Evolutionary conservation across 1,284 basidiomycete species (phyloP).

Genomic region (Moesziomyces sp.): DNA sequence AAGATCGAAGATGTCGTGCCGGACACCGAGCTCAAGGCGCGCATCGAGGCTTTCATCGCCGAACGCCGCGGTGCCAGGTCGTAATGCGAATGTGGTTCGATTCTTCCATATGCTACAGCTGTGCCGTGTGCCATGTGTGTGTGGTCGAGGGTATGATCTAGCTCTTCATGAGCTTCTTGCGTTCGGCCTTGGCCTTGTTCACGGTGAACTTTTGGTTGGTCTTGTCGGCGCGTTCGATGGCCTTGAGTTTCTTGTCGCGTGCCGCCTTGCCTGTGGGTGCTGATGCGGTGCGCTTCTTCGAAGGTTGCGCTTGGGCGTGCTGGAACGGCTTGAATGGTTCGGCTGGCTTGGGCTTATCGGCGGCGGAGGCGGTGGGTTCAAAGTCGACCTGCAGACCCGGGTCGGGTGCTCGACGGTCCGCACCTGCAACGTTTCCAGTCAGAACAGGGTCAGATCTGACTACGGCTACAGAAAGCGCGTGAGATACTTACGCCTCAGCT

Average conservation of each 20-base stretch:
- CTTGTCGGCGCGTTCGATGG: slow-evolving; percentile 48
- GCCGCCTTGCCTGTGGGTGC: slow-evolving; percentile 18
- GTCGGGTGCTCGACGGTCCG: slow-evolving; percentile 37
- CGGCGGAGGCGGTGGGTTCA: slow-evolving; percentile 8
- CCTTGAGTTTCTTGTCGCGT: slow-evolving; percentile 36
- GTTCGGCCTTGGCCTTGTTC: slow-evolving; percentile 31
- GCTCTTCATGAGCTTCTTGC: slow-evolving; percentile 47
- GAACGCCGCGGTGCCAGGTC: slow-evolving; percentile 30
- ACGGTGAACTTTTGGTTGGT: slow-evolving; percentile 31
- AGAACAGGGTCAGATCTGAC: too few relatives aligned
- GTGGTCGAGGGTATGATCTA: slow-evolving; percentile 1
- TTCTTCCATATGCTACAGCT: background rate
- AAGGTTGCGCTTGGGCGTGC: slow-evolving; percentile 17
- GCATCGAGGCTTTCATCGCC: slow-evolving; percentile 58
- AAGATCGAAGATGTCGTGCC: slow-evolving; percentile 68
- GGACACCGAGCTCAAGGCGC: slow-evolving; percentile 54
- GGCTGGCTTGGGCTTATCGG: background rate
- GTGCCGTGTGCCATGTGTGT: background rate
- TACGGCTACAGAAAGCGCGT: too few relatives aligned
- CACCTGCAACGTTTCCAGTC: slow-evolving; percentile 4
- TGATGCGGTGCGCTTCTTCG: slow-evolving; percentile 7
- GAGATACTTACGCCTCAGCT: slow-evolving; percentile 22
- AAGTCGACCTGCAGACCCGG: slow-evolving; percentile 35
- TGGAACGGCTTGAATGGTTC: slow-evolving; percentile 36
- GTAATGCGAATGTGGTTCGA: background rate